Percentiles rank a stretch among this genome's conserved stretches.
phyloP scores from a whole-genome alignment of 352 stramenopile genomes.

The Phytophthora rubi region DNA sequence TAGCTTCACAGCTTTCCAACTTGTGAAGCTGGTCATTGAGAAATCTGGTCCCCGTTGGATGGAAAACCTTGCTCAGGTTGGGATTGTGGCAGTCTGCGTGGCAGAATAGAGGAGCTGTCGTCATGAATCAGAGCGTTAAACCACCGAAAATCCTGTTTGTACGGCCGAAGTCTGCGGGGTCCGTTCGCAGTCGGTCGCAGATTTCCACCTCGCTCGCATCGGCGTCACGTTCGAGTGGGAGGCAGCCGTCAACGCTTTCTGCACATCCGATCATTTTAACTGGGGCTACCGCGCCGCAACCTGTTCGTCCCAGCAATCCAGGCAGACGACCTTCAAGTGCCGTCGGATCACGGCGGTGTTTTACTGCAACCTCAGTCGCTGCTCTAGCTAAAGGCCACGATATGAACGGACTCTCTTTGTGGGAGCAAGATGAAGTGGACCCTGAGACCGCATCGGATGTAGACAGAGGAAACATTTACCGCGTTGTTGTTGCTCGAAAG shows the following conservation, averaged over 20 bases:
- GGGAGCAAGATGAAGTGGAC: slow-evolving; percentile 4
- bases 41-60: not conserved
- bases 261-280: slow-evolving; percentile 10
- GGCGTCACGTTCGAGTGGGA: not conserved
- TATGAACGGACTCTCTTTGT: not conserved
- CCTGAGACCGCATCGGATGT: not conserved
- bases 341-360: slow-evolving; percentile 18
- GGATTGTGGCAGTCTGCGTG: not conserved
- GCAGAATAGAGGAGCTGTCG: not conserved
- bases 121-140: slow-evolving; percentile 25
- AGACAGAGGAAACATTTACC: slow-evolving; percentile 45
- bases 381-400: not conserved
- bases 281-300: slow-evolving; percentile 11
- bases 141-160: slow-evolving; percentile 38
- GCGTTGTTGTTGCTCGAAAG: slow-evolving; percentile 55
- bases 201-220: not conserved
- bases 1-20: not conserved
- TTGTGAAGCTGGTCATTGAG: not conserved
- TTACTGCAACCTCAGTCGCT: slow-evolving; percentile 3
- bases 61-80: not conserved
- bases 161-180: slow-evolving; percentile 32
- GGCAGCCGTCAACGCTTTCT: not conserved
- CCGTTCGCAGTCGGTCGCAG: slow-evolving; percentile 5
- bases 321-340: slow-evolving; percentile 29
- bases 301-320: slow-evolving; percentile 14